These are phyloP conservation scores for Kluyveromyces dobzhanskii DNA, from an alignment of 805 yeast genomes.

Conservation along the genomic window DNA sequence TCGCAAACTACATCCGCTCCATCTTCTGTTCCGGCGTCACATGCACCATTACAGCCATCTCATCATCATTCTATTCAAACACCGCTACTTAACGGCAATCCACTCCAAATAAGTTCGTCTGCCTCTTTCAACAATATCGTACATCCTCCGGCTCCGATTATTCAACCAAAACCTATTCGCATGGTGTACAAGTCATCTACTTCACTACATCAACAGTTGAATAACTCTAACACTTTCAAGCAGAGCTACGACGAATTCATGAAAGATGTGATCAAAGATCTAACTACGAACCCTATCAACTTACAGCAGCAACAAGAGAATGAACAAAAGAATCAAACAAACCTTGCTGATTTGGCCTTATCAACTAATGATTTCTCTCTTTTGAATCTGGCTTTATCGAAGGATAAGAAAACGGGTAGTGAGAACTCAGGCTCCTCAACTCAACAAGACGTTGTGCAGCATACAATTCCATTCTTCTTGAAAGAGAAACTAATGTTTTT, in stretches of 20 bases:
- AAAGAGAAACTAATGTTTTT: conserved; percentile 35
- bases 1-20: not conserved
- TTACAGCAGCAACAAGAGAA: conserved; percentile 17
- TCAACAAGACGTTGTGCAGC: too few species aligned
- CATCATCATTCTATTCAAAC: not conserved
- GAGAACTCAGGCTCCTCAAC: too few species aligned
- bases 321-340: conserved; percentile 13
- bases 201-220: conserved; percentile 2
- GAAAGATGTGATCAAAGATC: conserved; percentile 18
- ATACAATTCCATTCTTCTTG: conserved; percentile 14
- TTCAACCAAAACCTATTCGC: conserved; percentile 8
- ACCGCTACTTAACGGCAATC: not conserved
- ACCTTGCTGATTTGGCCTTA: conserved; percentile 24
- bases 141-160: conserved; percentile 1
- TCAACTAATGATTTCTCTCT: conserved; percentile 19
- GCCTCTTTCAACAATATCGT: not conserved
- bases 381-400: conserved; percentile 15
- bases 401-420: not conserved
- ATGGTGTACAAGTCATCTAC: conserved; percentile 1
- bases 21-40: not conserved
- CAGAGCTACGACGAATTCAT: conserved; percentile 22
- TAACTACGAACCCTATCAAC: conserved; percentile 16
- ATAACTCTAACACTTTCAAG: conserved; percentile 7
- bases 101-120: not conserved
- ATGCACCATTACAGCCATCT: not conserved